Evolutionary conservation across 352 stramenopile genomes (phyloP).

Genomic region (Phytopythium delawarense): DNA sequence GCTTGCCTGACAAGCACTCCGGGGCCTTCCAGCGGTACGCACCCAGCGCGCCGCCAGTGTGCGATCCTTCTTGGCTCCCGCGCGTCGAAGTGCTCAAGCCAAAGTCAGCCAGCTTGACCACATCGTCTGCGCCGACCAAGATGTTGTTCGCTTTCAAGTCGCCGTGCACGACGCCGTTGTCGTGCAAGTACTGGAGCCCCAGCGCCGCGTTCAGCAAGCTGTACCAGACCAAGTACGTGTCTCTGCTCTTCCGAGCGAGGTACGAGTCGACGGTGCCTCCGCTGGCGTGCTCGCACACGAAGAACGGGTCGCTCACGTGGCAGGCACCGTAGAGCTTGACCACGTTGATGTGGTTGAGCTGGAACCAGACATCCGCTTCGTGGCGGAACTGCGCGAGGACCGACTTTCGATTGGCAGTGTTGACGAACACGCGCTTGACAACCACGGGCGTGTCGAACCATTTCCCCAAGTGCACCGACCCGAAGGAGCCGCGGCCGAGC

Average conservation of each 20-base stretch:
- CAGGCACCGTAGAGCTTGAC: conserved; percentile 30
- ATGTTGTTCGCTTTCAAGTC: conserved; percentile 41
- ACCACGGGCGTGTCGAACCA: conserved; percentile 22
- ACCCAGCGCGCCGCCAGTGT: conserved; percentile 11
- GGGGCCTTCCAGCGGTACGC: conserved; percentile 28
- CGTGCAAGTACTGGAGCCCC: conserved; percentile 27
- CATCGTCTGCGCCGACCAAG: conserved; percentile 23
- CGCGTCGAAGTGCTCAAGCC: conserved; percentile 12
- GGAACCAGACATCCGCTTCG: conserved; percentile 27
- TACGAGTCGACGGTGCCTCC: conserved; percentile 24
- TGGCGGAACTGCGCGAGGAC: conserved; percentile 12
- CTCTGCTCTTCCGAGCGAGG: conserved; percentile 6
- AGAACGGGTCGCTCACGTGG: conserved; percentile 30
- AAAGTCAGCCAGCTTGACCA: conserved; percentile 30
- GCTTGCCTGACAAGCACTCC: conserved; percentile 13
- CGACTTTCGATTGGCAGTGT: background rate
- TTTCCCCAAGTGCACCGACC: conserved; percentile 22
- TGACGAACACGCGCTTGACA: conserved; percentile 21
- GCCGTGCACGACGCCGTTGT: conserved; percentile 28
- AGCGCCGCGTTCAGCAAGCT: conserved; percentile 19
- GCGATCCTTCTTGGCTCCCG: background rate
- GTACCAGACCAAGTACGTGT: conserved; percentile 12
- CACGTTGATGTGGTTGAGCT: conserved; percentile 29
- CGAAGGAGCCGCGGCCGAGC: conserved; percentile 19
- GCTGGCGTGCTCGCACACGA: conserved; percentile 25